Base-by-base conservation (phyloP, 495 filamentous ascomycete genomes). In the Lentithecium fluviatile region DNA sequence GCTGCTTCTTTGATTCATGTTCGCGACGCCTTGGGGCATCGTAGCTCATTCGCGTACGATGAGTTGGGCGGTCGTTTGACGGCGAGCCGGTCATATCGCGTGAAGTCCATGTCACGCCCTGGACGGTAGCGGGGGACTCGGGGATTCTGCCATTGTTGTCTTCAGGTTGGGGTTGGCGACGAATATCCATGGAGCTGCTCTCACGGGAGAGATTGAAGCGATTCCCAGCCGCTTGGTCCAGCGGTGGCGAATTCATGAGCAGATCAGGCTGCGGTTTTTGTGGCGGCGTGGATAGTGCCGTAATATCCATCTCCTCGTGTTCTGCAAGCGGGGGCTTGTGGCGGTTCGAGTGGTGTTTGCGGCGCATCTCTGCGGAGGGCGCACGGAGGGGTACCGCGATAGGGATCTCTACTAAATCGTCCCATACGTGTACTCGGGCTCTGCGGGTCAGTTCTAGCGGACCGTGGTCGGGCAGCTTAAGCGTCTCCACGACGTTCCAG, bases 401-500 rank as follows among this genome's bases (percentile, higher is more conserved):
- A 6, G 94, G 94, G 10, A 98, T 88, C 64, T 98, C 95, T 34
- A 97, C 95, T 17, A 97, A 74, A 68, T 98, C 94, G 73, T 98
- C 94, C 95, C 95, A 98, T 13, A 98, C 91, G 69, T 91, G 95
- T 32, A 97, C 91, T 67, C 93, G 83, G 15, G 90, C 85, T 66
- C 94, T 80, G 63, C 94, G 82, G 19, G 93, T 97, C 58, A 98
- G 80, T 74, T 98, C 94, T 17, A 98, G 78, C 1, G 94, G 94
- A 1, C 94, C 94, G 65, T 97, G 93, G 72, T 96, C 95, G 0
- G 82, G 79, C 3, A 86, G 87, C 70, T 98, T 98, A 51, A 98
- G 78, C 11, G 93, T 96, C 76, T 98, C 94, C 8, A 98, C 91
- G 2, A 98, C 94, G 73, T 98, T 98, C 89, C 92, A 98, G 8